Evolutionary conservation across 371 early-diverging fungal genomes (phyloP).

Genomic region (Actinomortierella wolfii): DNA sequence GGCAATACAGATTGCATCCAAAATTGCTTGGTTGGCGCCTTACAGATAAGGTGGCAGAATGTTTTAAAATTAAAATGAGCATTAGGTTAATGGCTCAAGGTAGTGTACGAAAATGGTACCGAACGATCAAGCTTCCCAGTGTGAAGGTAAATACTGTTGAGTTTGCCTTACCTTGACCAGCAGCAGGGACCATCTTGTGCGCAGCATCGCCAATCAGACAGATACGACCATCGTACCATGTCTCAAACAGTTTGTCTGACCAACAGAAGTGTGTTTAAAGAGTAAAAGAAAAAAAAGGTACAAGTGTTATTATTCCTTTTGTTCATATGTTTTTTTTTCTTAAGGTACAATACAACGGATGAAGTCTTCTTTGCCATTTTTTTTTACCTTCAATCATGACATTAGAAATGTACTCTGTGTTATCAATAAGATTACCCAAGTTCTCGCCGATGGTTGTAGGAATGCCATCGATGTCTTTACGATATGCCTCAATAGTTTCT

Average conservation of each 20-base stretch:
- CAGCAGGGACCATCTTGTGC: slow-evolving; percentile 34
- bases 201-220: slow-evolving; percentile 37
- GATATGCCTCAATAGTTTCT: slow-evolving; percentile 21
- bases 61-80: too few relatives aligned
- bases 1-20: slow-evolving; percentile 27
- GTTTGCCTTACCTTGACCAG: too few relatives aligned
- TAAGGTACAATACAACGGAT: too few relatives aligned
- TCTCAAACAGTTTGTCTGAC: slow-evolving; percentile 36
- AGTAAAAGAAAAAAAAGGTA: too few relatives aligned
- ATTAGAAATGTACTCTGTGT: slow-evolving; percentile 17
- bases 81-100: too few relatives aligned
- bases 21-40: slow-evolving; percentile 34
- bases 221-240: slow-evolving; percentile 34
- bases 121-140: too few relatives aligned
- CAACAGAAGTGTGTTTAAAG: too few relatives aligned
- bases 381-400: slow-evolving; percentile 36
- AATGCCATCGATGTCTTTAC: slow-evolving; percentile 13
- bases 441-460: slow-evolving; percentile 16
- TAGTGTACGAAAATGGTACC: too few relatives aligned
- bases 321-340: too few relatives aligned
- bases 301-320: too few relatives aligned
- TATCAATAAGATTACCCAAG: slow-evolving; percentile 26
- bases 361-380: too few relatives aligned
- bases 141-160: too few relatives aligned
- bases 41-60: slow-evolving; percentile 33